Conservation (phyloP, 352 stramenopile species). For the Phytophthora fragariaefolia region DNA sequence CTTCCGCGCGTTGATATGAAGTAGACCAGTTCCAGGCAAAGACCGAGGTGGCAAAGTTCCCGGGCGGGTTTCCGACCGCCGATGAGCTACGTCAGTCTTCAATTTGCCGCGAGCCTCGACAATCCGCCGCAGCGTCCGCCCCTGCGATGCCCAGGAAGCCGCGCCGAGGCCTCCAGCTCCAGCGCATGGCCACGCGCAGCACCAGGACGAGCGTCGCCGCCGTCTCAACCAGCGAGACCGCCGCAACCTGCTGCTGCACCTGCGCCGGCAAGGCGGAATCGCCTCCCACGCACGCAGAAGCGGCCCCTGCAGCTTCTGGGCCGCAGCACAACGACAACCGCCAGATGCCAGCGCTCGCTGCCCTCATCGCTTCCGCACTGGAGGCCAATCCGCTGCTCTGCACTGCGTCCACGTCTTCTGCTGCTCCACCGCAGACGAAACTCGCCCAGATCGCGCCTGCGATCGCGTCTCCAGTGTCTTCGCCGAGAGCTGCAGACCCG, state of each 20-base stretch:
- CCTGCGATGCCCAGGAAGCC: conserved; percentile 19
- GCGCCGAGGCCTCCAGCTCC: neutral
- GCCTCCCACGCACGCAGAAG: no score
- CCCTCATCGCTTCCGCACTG: conserved; percentile 10
- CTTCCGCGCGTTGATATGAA: no score
- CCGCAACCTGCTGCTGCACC: neutral
- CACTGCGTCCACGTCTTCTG: neutral
- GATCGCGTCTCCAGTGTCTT: neutral
- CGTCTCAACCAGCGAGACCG: neutral
- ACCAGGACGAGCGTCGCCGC: conserved; percentile 1
- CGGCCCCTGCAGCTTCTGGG: no score
- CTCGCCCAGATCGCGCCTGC: no score
- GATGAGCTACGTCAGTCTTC: conserved; percentile 5
- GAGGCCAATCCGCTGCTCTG: neutral
- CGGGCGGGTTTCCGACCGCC: no score
- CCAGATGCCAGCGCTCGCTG: conserved; percentile 14
- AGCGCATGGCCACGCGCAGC: conserved; percentile 12
- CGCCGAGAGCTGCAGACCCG: neutral
- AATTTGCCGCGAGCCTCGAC: conserved; percentile 9
- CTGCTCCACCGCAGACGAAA: neutral
- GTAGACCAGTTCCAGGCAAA: no score
- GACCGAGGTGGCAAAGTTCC: no score
- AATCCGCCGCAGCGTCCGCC: no score
- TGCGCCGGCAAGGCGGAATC: no score
- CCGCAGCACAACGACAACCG: no score